phyloP scores from a whole-genome alignment of 2,329 filamentous ascomycete genomes.

The Pseudopyricularia javanii region DNA sequence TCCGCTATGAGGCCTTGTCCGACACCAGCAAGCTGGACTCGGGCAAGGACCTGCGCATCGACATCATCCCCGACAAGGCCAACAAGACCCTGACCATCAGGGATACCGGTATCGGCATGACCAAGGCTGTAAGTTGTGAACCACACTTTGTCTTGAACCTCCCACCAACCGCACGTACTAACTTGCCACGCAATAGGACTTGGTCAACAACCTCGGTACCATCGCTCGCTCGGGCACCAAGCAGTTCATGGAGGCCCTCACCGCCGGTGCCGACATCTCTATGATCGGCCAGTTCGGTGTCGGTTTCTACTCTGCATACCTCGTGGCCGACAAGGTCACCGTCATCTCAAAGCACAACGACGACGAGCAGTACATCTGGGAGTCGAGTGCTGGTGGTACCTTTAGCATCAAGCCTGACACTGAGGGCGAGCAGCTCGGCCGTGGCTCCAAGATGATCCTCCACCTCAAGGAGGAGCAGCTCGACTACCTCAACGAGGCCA shows the following conservation, averaged over 20 bases:
- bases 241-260: conserved; percentile 99
- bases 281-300: conserved; percentile 99
- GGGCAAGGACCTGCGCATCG: conserved; percentile 95
- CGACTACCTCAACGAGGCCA: conserved; percentile 96
- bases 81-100: conserved; percentile 94
- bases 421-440: conserved; percentile 80
- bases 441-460: conserved; percentile 95
- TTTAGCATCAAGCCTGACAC: conserved; percentile 89
- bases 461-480: conserved; percentile 99
- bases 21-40: conserved; percentile 95
- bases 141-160: not conserved
- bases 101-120: conserved; percentile 99
- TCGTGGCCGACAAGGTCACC: conserved; percentile 91
- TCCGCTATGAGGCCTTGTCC: conserved; percentile 95
- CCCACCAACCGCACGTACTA: not conserved
- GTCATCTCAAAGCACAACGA: conserved; percentile 99
- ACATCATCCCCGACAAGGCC: conserved; percentile 97
- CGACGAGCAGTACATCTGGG: conserved; percentile 99
- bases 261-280: conserved; percentile 96
- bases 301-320: conserved; percentile 99
- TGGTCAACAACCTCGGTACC: conserved; percentile 99
- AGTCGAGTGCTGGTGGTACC: conserved; percentile 92
- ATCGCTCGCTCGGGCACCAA: conserved; percentile 99
- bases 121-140: conserved; percentile 76
- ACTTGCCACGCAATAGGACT: conserved; percentile 47